These are phyloP conservation scores for Gastrolobium villosum DNA, from an alignment of 306 rosid species.

Conservation along the genomic window DNA sequence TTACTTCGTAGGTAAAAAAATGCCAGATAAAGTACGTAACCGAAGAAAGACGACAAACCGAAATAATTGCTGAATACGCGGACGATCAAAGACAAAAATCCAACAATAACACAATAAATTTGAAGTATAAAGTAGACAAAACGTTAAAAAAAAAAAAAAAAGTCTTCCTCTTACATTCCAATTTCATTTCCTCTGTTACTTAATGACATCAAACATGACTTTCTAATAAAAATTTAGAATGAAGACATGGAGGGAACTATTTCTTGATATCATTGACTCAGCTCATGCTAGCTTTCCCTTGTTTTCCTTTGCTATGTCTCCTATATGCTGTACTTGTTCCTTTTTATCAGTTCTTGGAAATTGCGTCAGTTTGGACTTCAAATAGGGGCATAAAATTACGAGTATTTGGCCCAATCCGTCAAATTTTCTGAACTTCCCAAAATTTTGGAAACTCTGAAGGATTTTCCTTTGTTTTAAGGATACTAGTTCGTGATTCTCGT, in stretches of 20 bases:
- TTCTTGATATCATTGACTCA: slow-evolving; percentile 53
- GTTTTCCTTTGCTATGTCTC: slow-evolving; percentile 63
- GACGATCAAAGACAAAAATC: slow-evolving; percentile 54
- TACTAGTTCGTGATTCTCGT: slow-evolving; percentile 16
- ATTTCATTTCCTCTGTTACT: slow-evolving; percentile 45
- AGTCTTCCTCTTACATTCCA: slow-evolving; percentile 44
- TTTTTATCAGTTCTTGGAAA: slow-evolving; percentile 45
- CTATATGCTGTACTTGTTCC: slow-evolving; percentile 44
- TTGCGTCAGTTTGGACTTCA: slow-evolving; percentile 50
- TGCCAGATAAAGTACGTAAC: slow-evolving; percentile 23
- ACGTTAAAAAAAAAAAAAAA: slow-evolving; percentile 17
- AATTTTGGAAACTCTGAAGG: slow-evolving; percentile 47
- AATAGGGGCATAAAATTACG: slow-evolving; percentile 44
- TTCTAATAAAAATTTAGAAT: slow-evolving; percentile 51
- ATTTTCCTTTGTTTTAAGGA: slow-evolving; percentile 45
- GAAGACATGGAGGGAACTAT: slow-evolving; percentile 38
- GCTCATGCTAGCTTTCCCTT: slow-evolving; percentile 46
- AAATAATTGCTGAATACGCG: slow-evolving; percentile 61
- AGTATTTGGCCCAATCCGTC: slow-evolving; percentile 49
- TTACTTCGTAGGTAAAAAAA: slow-evolving; percentile 18
- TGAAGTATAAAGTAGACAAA: slow-evolving; percentile 40
- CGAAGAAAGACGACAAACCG: slow-evolving; percentile 51
- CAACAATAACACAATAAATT: slow-evolving; percentile 43
- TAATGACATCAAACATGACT: slow-evolving; percentile 47
- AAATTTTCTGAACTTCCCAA: slow-evolving; percentile 54